Base-by-base conservation (phyloP, 495 filamentous ascomycete genomes). In the Symbiotaphrina buchneri region DNA sequence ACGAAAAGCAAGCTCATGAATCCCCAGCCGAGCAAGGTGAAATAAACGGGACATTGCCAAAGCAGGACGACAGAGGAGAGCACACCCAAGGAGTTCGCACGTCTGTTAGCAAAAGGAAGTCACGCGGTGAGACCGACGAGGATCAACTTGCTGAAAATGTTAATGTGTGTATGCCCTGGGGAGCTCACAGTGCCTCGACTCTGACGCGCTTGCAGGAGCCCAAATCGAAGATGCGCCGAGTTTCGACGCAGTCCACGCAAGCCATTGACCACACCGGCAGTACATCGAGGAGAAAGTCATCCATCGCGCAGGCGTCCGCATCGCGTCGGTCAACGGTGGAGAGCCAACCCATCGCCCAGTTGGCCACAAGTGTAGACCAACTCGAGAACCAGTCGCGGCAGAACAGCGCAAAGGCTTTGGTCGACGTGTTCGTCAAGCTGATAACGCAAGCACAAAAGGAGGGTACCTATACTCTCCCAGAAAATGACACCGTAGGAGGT, bases 151-250 rank as follows among this genome's bases (percentile, higher is more conserved):
- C 19, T 11, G 32, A 34, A 11, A 34, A 34, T 21, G 32, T 34
- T 30, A 5, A 25, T 31, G 18, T 16, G 10, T 30, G 14, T 34
- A 6, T 16, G 13, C 16, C 14, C 3, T 10, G 8, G 28, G 21
- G 16, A 7, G 10, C n/a, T 25, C 10, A 17, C 22, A 6, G 20
- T 3, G 6, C 10, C 10, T 25, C 13, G 13, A 25, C 5, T 10
- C 32, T 34, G 25, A 32, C 16, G 16, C 27, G 16, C 14, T 13
- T 30, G 17, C 26, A 49, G 48, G 50, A 51, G 37, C 55, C 54
- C 10, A 43, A 48, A 10, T 44, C 48, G 37, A 70, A 71, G 43
- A 45, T 58, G 18, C 56, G 64, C 21, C 68, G 68, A 40, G 50
- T 63, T 3, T 58, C 60, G 4, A 54, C 60, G 5, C 40, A 45